phyloP scores from a whole-genome alignment of 352 stramenopile species.

The Phytophthora colocasiae region DNA sequence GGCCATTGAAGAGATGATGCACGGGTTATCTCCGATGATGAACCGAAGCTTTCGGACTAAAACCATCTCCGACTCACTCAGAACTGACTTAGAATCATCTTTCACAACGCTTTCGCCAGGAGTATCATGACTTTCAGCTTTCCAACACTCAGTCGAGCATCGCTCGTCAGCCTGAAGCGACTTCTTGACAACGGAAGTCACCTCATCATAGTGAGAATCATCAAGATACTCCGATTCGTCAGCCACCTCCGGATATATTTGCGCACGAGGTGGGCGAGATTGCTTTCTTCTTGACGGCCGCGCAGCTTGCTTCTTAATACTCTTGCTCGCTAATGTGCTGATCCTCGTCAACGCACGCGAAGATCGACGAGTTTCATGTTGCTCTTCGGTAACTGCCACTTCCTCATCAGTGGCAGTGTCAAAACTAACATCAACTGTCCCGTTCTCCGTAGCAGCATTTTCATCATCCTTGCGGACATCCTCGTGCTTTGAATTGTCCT shows the following conservation, averaged over 20 bases:
- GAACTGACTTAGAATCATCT: not conserved
- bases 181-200: conserved; percentile 52
- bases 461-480: conserved; percentile 21
- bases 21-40: conserved; percentile 70
- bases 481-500: conserved; percentile 17
- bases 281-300: conserved; percentile 28
- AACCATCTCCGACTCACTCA: conserved; percentile 50
- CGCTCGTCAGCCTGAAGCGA: conserved; percentile 37
- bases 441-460: conserved; percentile 15
- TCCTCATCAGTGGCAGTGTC: conserved; percentile 33
- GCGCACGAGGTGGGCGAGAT: conserved; percentile 32
- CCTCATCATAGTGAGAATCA: conserved; percentile 54
- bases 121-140: conserved; percentile 12
- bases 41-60: conserved; percentile 63
- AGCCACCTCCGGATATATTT: conserved; percentile 32
- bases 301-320: conserved; percentile 49
- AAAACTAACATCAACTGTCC: conserved; percentile 12
- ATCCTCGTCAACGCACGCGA: conserved; percentile 61
- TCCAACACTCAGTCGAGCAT: conserved; percentile 61
- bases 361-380: conserved; percentile 60
- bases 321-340: conserved; percentile 60
- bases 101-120: conserved; percentile 9
- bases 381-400: conserved; percentile 12
- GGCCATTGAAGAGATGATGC: conserved; percentile 67
- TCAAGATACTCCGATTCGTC: conserved; percentile 78